Evolutionary conservation across 768 basidiomycete species (phyloP), one percentile per base, ranked within the genome.

Genomic region (Suillus variegatus): DNA sequence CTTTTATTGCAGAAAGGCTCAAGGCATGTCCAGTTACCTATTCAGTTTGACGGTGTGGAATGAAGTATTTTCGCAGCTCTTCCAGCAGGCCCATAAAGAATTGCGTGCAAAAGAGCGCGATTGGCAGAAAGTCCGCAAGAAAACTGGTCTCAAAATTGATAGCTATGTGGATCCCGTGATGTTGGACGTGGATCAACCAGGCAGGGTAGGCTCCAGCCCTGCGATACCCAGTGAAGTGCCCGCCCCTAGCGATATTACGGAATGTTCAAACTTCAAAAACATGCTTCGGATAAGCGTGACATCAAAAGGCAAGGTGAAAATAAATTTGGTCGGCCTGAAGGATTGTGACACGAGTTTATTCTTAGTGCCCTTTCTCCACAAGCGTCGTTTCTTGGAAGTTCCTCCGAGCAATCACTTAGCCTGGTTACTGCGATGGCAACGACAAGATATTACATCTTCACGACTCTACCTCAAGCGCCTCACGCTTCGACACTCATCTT

Each of bases 361-460:
- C 12, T n/a, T 43, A 60, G 58, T 43, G 4, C 28, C 16, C 7
- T 20, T 12, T 28, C 14, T 20, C 41, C 41, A 10, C 58, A 28
- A n/a, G 32, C 12, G 4, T 32, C 36, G 32, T 9, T 46, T 57
- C 18, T 18, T 66, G 12, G 18, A 46, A 16, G 5, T 57, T 28
- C 64, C 65, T 20, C 22, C 35, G 18, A 61, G 63, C 4, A 35
- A 36, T 64, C 18, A 62, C 38, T 25, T 66, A 25, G 28, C n/a
- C 36, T 66, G 54, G 54, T 44, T 65, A 43, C 46, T 66, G 5
- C 36, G 6, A 22, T 56, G 58, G 41, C 43, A 43, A 44, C 52
- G 54, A 9, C 52, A 66, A 57, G 64, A 65, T 57, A 65, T 66
- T 2, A 66, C 44, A 44, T 22, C 18, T 38, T 65, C 64, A 14